Percentiles rank a stretch among this genome's conserved stretches.
Evolutionary conservation across 1,284 basidiomycete genomes (phyloP).

Genomic region (Moesziomyces parantarcticus): DNA sequence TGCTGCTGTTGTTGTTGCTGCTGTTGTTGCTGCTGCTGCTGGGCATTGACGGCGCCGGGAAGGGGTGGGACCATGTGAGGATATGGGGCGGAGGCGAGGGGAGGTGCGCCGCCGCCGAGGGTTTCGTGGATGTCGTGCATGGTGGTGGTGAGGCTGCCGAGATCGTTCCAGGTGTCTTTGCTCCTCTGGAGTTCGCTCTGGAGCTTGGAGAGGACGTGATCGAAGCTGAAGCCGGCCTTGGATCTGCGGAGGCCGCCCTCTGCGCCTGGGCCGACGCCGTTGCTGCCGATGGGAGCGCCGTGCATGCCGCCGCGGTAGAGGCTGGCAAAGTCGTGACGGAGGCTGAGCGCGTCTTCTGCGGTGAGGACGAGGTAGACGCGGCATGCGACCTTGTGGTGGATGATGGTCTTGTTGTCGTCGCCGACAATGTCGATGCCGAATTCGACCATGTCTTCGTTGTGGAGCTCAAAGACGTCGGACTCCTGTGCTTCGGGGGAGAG

Average conservation of each 20-base stretch:
- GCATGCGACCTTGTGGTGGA: constrained; percentile 97
- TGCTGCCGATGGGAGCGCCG: constrained; percentile 59
- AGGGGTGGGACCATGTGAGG: constrained; percentile 62
- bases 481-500: constrained; percentile 90
- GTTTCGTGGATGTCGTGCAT: constrained; percentile 94
- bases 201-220: constrained; percentile 80
- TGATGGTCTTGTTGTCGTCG: constrained; percentile 97
- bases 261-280: constrained; percentile 62
- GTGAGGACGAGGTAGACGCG: constrained; percentile 88
- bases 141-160: constrained; percentile 80
- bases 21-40: constrained; percentile 28
- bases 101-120: constrained; percentile 77
- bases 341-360: constrained; percentile 78
- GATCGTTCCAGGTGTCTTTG: constrained; percentile 89
- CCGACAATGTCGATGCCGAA: constrained; percentile 99
- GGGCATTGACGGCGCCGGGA: constrained; percentile 15
- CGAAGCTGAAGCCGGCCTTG: constrained; percentile 73
- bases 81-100: constrained; percentile 63
- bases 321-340: constrained; percentile 65
- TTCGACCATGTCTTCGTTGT: constrained; percentile 93
- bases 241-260: constrained; percentile 62
- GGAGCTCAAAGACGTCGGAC: constrained; percentile 91
- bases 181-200: constrained; percentile 93
- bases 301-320: constrained; percentile 64
- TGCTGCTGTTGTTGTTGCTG: constrained; percentile 5